A percentile compares a stretch with the other conserved stretches of the same genome.
Evolutionary conservation across 2,329 filamentous ascomycete species (phyloP).

Genomic region (Gremmenia infestans): DNA sequence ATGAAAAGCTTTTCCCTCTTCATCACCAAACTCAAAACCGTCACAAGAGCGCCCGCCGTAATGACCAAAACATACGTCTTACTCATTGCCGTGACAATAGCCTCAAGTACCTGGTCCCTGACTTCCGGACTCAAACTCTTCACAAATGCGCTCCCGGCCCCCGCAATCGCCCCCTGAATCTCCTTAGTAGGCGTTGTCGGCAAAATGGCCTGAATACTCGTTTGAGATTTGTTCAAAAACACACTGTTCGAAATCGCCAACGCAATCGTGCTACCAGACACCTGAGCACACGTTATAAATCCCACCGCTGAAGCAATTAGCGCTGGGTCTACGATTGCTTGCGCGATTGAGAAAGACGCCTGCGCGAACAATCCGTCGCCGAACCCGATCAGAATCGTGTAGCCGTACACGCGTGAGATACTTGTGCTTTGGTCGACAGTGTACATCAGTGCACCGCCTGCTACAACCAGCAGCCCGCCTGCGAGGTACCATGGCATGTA

Average conservation of each 20-base stretch:
- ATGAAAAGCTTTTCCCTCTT: constrained; percentile 35
- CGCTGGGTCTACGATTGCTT: constrained; percentile 31
- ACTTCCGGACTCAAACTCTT: constrained; percentile 11
- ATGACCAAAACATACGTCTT: constrained; percentile 33
- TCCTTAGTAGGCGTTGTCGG: constrained; percentile 23
- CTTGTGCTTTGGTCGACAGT: constrained; percentile 28
- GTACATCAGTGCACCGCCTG: constrained; percentile 31
- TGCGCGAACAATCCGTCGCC: constrained; percentile 36
- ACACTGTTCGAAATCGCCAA: constrained; percentile 36
- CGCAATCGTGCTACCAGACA: constrained; percentile 34
- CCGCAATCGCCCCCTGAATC: constrained; percentile 30
- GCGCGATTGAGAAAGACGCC: constrained; percentile 35
- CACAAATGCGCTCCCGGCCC: constrained; percentile 23
- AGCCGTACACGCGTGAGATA: constrained; percentile 31
- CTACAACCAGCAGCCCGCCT: constrained; percentile 32
- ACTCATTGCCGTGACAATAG: constrained; percentile 32
- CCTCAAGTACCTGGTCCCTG: constrained; percentile 25
- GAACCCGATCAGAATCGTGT: constrained; percentile 36
- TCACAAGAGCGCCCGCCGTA: constrained; percentile 29
- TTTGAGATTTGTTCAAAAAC: constrained; percentile 34
- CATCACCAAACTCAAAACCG: constrained; percentile 31
- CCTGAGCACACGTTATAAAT: constrained; percentile 36
- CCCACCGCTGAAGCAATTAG: constrained; percentile 33
- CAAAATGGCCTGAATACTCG: constrained; percentile 27
- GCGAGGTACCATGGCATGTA: constrained; percentile 37